Evolutionary conservation across 495 filamentous ascomycete genomes (phyloP).

Genomic region (Cairneyella variabilis): DNA sequence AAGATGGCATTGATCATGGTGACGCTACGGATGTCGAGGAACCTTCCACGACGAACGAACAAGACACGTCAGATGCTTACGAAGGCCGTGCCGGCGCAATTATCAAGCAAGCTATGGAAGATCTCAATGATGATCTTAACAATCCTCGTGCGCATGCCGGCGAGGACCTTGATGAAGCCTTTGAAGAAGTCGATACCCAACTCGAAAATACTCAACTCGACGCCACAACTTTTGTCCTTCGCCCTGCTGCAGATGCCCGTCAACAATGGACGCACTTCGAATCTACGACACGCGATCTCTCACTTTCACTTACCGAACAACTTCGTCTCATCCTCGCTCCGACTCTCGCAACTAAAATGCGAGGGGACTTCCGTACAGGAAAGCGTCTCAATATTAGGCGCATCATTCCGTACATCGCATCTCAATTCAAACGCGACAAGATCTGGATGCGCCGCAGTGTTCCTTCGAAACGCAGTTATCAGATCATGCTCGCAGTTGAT

Average conservation of each 20-base stretch:
- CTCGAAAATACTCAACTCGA: conserved; percentile 69
- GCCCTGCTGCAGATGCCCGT: conserved; percentile 56
- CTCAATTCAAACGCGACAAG: conserved; percentile 96
- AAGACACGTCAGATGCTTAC: conserved; percentile 24
- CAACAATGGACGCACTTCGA: conserved; percentile 85
- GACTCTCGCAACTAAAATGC: conserved; percentile 91
- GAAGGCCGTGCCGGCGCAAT: conserved; percentile 34
- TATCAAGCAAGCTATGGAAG: conserved; percentile 32
- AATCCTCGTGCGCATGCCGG: conserved; percentile 20
- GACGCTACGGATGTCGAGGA: conserved; percentile 40
- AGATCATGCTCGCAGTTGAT: conserved; percentile 95
- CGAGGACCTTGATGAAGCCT: conserved; percentile 46
- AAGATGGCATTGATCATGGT: conserved; percentile 45
- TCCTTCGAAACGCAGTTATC: conserved; percentile 89
- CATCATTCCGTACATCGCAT: conserved; percentile 98
- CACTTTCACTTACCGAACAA: conserved; percentile 84
- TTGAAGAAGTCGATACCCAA: conserved; percentile 69
- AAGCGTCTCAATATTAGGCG: conserved; percentile 98
- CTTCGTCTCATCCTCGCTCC: conserved; percentile 93
- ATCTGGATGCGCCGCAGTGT: conserved; percentile 97
- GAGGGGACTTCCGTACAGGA: conserved; percentile 94
- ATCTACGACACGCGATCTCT: conserved; percentile 75
- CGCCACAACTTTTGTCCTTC: conserved; percentile 32
- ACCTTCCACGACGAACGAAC: conserved; percentile 20
- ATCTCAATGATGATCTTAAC: conserved; percentile 24